Evolutionary conservation across 2,329 filamentous ascomycete genomes (phyloP), one percentile per base, ranked within the genome.

Genomic region (Ophiosphaerella herpotricha): DNA sequence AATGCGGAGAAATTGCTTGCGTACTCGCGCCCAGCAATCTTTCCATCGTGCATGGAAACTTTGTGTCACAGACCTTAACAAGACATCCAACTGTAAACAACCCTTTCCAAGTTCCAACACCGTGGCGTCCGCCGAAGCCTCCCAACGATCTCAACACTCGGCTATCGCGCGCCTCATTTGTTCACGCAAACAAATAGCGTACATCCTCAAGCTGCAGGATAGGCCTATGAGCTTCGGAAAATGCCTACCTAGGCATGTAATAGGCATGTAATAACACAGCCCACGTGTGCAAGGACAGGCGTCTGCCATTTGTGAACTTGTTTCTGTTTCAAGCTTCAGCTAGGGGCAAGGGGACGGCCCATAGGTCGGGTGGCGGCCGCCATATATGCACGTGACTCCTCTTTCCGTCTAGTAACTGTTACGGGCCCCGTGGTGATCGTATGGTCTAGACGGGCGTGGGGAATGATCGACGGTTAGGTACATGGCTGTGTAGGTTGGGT

Each of bases 391-490:
- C 36, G 18, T 16, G 18, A 18, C 8, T 23, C 16, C 8, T 14
- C 8, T 24, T 13, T 40, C 23, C 9, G 38, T 40, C 24, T 24
- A 40, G 38, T 23, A 29, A 40, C 38, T 40, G 38, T 14, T 8
- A 5, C 38, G 38, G 18, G 7, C 24, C 38, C 8, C 13, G 11
- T 23, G 13, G 34, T n/a, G 44, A 46, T 46, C 44, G 11, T 29
- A 36, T 29, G 39, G 37, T 39, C 36, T 37, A 35, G 18, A 33
- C 43, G 9, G 21, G 36, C 18, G 36, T 35, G 41, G 32, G 21
- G 18, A 18, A 35, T 35, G 32, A 40, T 46, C 44, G 36, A 46
- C 44, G n/a, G n/a, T 46, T 11, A 29, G 26, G 26, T 40, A 40
- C 36, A 31, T 46, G 18, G 21, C 40, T 11, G 6, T 7, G 26